Conservation (phyloP, 805 yeast species). For the Candida vaughaniae region DNA sequence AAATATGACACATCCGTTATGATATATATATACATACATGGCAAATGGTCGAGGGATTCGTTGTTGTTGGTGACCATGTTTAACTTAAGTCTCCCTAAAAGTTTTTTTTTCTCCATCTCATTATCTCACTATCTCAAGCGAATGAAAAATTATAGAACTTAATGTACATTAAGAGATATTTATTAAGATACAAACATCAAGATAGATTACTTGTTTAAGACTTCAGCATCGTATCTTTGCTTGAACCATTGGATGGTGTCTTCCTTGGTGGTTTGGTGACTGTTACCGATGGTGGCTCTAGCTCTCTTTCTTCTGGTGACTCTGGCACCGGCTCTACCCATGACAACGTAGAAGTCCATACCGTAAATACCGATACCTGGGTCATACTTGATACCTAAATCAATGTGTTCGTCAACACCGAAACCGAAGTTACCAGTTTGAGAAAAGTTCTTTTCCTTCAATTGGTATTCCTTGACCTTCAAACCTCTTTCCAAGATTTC, state of each 20-base stretch:
- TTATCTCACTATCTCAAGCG: no score
- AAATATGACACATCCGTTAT: background rate
- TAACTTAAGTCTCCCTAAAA: no score
- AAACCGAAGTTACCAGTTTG: slow-evolving; percentile 99
- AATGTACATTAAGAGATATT: no score
- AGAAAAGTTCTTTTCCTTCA: slow-evolving; percentile 91
- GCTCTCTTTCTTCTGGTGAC: slow-evolving; percentile 98
- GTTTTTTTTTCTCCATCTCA: no score
- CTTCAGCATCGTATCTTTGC: slow-evolving; percentile 99
- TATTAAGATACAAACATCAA: no score
- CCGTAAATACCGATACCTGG: slow-evolving; percentile 99
- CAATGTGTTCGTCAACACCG: slow-evolving; percentile 99
- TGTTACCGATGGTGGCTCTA: slow-evolving; percentile 82
- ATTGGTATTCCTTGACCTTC: slow-evolving; percentile 99
- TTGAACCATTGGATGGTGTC: slow-evolving; percentile 98
- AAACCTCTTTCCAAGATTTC: slow-evolving; percentile 99
- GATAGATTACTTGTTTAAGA: slow-evolving; percentile 79
- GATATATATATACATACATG: slow-evolving; percentile 29
- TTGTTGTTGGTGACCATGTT: slow-evolving; percentile 27
- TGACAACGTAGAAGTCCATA: slow-evolving; percentile 99
- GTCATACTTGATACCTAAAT: slow-evolving; percentile 99
- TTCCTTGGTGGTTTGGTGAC: slow-evolving; percentile 88
- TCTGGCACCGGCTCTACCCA: slow-evolving; percentile 99
- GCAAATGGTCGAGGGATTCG: slow-evolving; percentile 37
- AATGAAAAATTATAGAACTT: no score